phyloP scores from a whole-genome alignment of 306 rosid genomes.

The Luffa acutangula region DNA sequence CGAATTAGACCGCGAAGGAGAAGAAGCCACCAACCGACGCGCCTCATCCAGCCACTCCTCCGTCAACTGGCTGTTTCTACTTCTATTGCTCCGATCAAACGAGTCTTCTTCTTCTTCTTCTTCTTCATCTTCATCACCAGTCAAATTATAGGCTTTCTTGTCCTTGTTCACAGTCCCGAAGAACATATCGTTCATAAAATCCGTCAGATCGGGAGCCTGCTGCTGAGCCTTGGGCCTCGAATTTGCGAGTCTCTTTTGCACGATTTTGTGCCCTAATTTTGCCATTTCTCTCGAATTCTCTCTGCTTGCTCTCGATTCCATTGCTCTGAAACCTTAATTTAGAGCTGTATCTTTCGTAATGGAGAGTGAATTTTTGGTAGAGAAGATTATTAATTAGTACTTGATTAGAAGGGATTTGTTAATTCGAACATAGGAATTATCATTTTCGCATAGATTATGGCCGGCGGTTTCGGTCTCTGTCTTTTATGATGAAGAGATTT shows the following conservation, averaged over 20 bases:
- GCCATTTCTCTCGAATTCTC: conserved; percentile 10
- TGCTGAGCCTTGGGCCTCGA: conserved; percentile 13
- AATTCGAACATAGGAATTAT: background rate
- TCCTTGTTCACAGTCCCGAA: conserved; percentile 27
- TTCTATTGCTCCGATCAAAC: conserved; percentile 39
- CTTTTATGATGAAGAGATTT: background rate
- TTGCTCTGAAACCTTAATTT: background rate
- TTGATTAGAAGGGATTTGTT: background rate
- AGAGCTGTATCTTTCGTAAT: background rate
- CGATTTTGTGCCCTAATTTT: conserved; percentile 20
- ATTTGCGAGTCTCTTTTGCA: conserved; percentile 26
- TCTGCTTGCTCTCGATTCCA: conserved; percentile 15
- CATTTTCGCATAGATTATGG: background rate
- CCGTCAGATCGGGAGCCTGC: conserved; percentile 52
- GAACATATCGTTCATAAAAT: conserved; percentile 82
- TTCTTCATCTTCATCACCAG: conserved; percentile 14
- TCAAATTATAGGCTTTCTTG: conserved; percentile 40
- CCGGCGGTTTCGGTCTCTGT: conserved; percentile 2
- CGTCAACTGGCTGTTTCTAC: conserved; percentile 35
- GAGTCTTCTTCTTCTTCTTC: conserved; percentile 9
- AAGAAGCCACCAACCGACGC: conserved; percentile 48
- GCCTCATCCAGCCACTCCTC: conserved; percentile 82
- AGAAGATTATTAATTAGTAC: background rate
- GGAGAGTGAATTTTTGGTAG: background rate
- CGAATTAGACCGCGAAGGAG: conserved; percentile 47